A percentile compares a stretch with the other conserved stretches of the same genome.
Evolutionary conservation across 352 stramenopile species (phyloP).

Genomic region (Phytophthora fragariae): DNA sequence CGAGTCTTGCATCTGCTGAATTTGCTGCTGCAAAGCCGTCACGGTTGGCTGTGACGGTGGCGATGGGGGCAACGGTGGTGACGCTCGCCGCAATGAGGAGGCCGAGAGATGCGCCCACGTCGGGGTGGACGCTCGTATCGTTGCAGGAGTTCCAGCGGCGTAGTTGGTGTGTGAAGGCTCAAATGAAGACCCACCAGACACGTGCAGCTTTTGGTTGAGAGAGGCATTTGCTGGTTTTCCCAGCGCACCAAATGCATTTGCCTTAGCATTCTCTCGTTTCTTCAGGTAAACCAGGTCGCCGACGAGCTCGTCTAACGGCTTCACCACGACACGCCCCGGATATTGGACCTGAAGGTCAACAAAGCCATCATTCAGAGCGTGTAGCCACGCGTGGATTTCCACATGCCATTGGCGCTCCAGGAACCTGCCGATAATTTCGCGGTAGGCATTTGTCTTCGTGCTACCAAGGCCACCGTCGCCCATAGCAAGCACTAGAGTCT

Average conservation of each 20-base stretch:
- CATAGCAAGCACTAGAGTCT: slow-evolving; percentile 18
- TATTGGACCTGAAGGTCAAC: slow-evolving; percentile 14
- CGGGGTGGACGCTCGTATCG: not conserved
- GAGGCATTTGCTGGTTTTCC: not conserved
- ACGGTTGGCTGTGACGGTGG: not conserved
- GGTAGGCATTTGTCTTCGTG: slow-evolving; percentile 7
- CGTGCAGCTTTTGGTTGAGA: not conserved
- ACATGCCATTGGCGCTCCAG: slow-evolving; percentile 14
- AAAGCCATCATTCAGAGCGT: slow-evolving; percentile 19
- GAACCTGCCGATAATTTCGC: slow-evolving; percentile 9
- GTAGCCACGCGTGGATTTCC: slow-evolving; percentile 21
- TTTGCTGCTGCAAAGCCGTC: slow-evolving; percentile 13
- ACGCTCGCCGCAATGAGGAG: not conserved
- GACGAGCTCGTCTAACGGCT: slow-evolving; percentile 18
- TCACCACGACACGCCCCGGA: slow-evolving; percentile 13
- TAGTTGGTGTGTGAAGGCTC: not conserved
- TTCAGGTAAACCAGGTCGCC: slow-evolving; percentile 9
- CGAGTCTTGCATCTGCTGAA: slow-evolving; percentile 13
- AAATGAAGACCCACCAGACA: not conserved
- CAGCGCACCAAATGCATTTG: not conserved
- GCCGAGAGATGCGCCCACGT: not conserved
- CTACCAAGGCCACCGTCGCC: slow-evolving; percentile 7
- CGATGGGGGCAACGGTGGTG: not conserved
- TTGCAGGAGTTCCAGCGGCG: not conserved
- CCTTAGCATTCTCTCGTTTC: not conserved